A percentile compares a stretch with the other conserved stretches of the same genome.
These are phyloP conservation scores for Candida sp. DNA, from an alignment of 1,139 yeast genomes.

Conservation along the genomic window DNA sequence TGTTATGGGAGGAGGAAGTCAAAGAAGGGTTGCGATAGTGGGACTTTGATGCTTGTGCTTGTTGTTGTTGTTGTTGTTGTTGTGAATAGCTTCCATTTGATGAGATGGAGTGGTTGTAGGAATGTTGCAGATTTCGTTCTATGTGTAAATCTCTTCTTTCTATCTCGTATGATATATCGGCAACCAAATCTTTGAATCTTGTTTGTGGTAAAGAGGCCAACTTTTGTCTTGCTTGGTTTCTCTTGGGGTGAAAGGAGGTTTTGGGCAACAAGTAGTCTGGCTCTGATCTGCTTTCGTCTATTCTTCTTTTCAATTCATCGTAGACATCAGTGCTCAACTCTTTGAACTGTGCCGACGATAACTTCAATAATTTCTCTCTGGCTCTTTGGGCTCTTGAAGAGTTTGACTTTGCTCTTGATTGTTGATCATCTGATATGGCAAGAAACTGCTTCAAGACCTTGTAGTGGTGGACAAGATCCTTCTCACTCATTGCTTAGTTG, in stretches of 20 bases:
- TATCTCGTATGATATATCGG: conserved; percentile 88
- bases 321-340: conserved; percentile 94
- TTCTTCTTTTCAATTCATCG: conserved; percentile 85
- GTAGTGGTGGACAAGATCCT: conserved; percentile 49
- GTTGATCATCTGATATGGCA: conserved; percentile 53
- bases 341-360: conserved; percentile 82
- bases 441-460: conserved; percentile 56
- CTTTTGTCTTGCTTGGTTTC: conserved; percentile 96
- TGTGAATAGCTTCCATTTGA: conserved; percentile 7
- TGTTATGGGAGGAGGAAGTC: conserved; percentile 8
- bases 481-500: conserved; percentile 30
- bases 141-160: conserved; percentile 71
- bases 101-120: conserved; percentile 6
- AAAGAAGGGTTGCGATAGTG: conserved; percentile 12
- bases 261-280: conserved; percentile 72
- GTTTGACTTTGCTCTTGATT: conserved; percentile 43
- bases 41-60: neutral
- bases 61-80: neutral
- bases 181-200: conserved; percentile 87
- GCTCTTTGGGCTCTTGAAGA: conserved; percentile 76
- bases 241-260: conserved; percentile 84
- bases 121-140: conserved; percentile 9
- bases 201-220: conserved; percentile 82
- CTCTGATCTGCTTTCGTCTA: conserved; percentile 55
- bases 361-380: conserved; percentile 79